Evolutionary conservation across 1,139 yeast genomes (phyloP), one percentile per base, ranked within the genome.

Genomic region (Saccharomyces hybrid): DNA sequence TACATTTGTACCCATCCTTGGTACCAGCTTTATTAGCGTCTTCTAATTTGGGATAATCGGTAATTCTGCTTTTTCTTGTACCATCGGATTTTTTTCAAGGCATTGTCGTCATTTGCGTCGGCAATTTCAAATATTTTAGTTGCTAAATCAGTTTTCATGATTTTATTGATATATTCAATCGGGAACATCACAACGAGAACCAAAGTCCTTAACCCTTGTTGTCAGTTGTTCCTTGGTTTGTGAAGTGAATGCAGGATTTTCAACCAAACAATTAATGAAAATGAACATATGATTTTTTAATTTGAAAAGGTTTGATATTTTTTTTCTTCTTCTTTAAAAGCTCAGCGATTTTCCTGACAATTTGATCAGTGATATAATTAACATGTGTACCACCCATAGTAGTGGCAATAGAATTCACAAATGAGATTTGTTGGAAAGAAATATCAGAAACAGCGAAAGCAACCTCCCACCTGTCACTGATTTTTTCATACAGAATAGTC

Each of bases 11-110:
- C 26, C 98, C 96, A 42, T 91, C 97, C 61, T 79, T 82, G 0
- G 99, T 91, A 57, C 99, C 99, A 0, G 99, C 99, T 67, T 81
- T 88, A 68, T 91, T 91, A 1, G 99, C 99, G 75, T 95, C 99
- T 60, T 88, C 96, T 55, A 95, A 79, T 70, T 93, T 93, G 9
- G 88, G 88, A 69, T 87, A 87, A 49, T 91, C 95, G 51, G 96
- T 91, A 58, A 95, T 83, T 73, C 99, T 83, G 64, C 79, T 82
- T 67, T 88, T 88, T 63, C 83, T 83, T 31, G 87, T 78, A 54
- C 97, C 98, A 69, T 95, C 99, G n/a, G 88, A 87, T 67, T 87
- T 90, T 66, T 86, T 88, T 62, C n/a, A 93, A 74, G 2, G 91
- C 95, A 65, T 84, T 88, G 63, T 88, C 95, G 53, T 95, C 97